A percentile compares a stretch with the other conserved stretches of the same genome.
phyloP scores from a whole-genome alignment of 441 rosid genomes.

The Gossypium gossypioides region DNA sequence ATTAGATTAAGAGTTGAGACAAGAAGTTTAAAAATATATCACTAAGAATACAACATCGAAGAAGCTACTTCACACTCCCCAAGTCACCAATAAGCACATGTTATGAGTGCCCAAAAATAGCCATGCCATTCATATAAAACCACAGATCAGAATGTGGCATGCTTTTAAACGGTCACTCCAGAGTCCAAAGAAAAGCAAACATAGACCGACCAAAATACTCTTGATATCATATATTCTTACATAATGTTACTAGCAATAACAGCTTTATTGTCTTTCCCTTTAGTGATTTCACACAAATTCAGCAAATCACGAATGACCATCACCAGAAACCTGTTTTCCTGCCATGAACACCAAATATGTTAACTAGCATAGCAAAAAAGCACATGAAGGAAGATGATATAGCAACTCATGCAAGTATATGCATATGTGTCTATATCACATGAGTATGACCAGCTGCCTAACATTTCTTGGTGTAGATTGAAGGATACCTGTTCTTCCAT shows the following conservation, averaged over 20 bases:
- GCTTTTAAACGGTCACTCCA: not conserved
- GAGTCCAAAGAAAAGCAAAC: not conserved
- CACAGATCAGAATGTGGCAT: not conserved
- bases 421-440: not conserved
- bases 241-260: conserved; percentile 98
- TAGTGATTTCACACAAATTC: conserved; percentile 95
- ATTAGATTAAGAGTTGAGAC: not conserved
- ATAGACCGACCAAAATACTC: not conserved
- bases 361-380: not conserved
- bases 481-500: conserved; percentile 84
- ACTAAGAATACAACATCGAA: not conserved
- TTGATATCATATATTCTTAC: conserved; percentile 41
- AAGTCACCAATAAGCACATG: not conserved
- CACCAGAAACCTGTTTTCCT: conserved; percentile 99
- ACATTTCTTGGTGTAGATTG: not conserved
- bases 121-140: not conserved
- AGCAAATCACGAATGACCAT: conserved; percentile 96
- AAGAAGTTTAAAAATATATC: not conserved
- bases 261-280: conserved; percentile 98
- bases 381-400: not conserved
- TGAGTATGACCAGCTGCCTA: not conserved
- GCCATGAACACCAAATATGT: conserved; percentile 17
- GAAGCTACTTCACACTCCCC: not conserved
- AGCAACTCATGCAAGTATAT: not conserved
- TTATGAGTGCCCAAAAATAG: not conserved